Base-by-base conservation (phyloP, 768 basidiomycete genomes). In the Naganishia antarctica region DNA sequence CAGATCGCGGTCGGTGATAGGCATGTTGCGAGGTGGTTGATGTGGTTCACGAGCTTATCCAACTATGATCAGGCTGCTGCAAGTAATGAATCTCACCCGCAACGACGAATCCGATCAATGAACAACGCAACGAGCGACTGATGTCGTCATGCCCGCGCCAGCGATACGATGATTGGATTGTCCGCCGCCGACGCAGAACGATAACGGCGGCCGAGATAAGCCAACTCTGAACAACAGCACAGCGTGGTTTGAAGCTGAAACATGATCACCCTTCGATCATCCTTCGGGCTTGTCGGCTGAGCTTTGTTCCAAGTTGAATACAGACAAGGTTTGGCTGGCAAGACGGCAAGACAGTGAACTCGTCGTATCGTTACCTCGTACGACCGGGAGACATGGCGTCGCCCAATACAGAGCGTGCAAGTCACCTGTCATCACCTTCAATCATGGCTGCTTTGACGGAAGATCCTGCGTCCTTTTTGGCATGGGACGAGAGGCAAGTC, bases 401-500 rank as follows among this genome's bases (percentile, higher is more conserved):
- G n/a, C n/a, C 13, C 11, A 13, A 7, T 13, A 18, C 25, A 7
- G 23, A 25, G 25, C 47, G 45, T n/a, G 9, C 47, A 49, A 23
- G 25, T 25, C 25, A 4, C 7, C 9, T 23, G 18, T 57, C 53
- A 23, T n/a, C 53, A 25, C 53, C 53, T n/a, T 34, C 53, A 8
- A 60, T 31, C 9, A 47, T 60, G 43, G 43, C 7, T 18, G 7
- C 43, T 3, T 18, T 47, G 26, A 23, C 26, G 28, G 59, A 60
- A 21, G 45, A 47, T 23, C 41, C 45, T 4, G 43, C 26, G 31
- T 32, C 59, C 18, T 67, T 74, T 23, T 60, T 78, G 26, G 73
- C 79, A 47, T 80, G 79, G 79, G 78, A 80, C 65, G 80, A 80
- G 68, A 69, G 66, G 1, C 71, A 71, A 6, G 93, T 97, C 4